These are phyloP conservation scores for Fusarium penzigii DNA, from an alignment of 2,329 filamentous ascomycete genomes.

Conservation along the genomic window DNA sequence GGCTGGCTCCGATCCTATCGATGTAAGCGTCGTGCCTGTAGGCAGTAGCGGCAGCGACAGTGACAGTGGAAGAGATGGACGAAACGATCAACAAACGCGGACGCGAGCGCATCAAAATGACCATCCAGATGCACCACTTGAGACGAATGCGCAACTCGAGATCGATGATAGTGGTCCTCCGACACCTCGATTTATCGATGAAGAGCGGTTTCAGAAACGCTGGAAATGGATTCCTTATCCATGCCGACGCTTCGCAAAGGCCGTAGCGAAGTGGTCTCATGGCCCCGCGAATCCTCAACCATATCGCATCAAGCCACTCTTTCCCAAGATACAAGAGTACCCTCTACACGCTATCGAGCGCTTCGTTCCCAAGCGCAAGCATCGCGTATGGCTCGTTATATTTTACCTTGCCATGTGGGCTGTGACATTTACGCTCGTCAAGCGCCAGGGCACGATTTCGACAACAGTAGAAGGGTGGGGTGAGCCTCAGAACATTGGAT, in stretches of 20 bases:
- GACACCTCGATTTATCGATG: slow-evolving; percentile 62
- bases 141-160: slow-evolving; percentile 41
- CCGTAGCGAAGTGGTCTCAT: slow-evolving; percentile 50
- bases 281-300: slow-evolving; percentile 56
- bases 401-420: slow-evolving; percentile 68
- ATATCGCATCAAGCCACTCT: slow-evolving; percentile 56
- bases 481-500: slow-evolving; percentile 64
- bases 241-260: slow-evolving; percentile 46
- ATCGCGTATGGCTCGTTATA: slow-evolving; percentile 60
- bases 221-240: slow-evolving; percentile 63
- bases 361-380: slow-evolving; percentile 59
- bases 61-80: slow-evolving; percentile 9
- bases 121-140: slow-evolving; percentile 47
- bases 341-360: slow-evolving; percentile 65
- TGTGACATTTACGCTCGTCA: slow-evolving; percentile 67
- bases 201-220: slow-evolving; percentile 47
- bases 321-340: slow-evolving; percentile 67
- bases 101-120: slow-evolving; percentile 23
- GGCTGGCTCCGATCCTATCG: slow-evolving; percentile 33
- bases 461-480: slow-evolving; percentile 69
- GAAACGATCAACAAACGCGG: slow-evolving; percentile 8
- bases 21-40: slow-evolving; percentile 29
- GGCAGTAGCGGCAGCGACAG: slow-evolving; percentile 17
- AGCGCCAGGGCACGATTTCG: slow-evolving; percentile 60
- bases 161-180: slow-evolving; percentile 46